These are phyloP conservation scores for Camelina neglecta DNA, from an alignment of 345 rosid species.

Conservation along the genomic window DNA sequence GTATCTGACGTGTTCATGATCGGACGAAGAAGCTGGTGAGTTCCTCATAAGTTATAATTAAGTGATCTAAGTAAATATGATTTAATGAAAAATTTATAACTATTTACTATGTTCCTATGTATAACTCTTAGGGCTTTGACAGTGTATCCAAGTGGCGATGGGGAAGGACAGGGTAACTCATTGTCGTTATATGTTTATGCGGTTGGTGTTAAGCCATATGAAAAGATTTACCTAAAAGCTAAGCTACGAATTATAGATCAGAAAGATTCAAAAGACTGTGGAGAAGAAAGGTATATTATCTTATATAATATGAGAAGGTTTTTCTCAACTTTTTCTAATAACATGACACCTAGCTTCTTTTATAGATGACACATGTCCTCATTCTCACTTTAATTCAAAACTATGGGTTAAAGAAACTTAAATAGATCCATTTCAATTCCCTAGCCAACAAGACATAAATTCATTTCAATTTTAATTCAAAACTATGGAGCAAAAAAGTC, in stretches of 20 bases:
- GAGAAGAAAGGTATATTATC: constrained; percentile 20
- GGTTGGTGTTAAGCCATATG: background rate
- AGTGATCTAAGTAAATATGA: background rate
- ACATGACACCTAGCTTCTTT: too few relatives aligned
- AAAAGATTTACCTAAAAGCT: constrained; percentile 28
- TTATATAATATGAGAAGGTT: too few relatives aligned
- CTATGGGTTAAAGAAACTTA: too few relatives aligned
- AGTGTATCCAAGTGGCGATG: constrained; percentile 28
- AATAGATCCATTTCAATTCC: too few relatives aligned
- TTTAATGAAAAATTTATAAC: background rate
- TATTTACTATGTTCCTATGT: background rate
- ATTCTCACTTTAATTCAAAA: too few relatives aligned
- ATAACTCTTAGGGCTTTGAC: constrained; percentile 16
- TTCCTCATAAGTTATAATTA: background rate
- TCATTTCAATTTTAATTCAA: too few relatives aligned
- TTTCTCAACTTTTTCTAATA: too few relatives aligned
- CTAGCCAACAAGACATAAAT: too few relatives aligned
- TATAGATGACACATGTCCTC: too few relatives aligned
- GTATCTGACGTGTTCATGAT: background rate
- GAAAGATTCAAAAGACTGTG: background rate
- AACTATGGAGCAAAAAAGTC: too few relatives aligned
- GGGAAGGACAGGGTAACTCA: constrained; percentile 29
- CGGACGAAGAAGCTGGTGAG: constrained; percentile 29
- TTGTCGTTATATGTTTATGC: constrained; percentile 25
- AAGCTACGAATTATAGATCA: constrained; percentile 26